Conservation (phyloP, 306 rosid species). For the Senna tora region DNA sequence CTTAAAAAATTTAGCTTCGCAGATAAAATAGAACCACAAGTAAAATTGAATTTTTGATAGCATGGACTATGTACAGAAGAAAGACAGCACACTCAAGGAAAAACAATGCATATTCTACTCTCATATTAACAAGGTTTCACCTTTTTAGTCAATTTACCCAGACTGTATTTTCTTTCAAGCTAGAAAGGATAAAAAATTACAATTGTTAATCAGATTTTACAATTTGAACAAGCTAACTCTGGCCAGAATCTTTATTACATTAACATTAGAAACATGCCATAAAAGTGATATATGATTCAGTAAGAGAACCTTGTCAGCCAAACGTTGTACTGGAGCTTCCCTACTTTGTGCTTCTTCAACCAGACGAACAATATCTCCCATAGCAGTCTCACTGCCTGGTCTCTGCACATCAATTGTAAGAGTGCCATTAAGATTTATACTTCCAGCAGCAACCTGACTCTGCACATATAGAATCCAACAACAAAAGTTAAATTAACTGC, state of each 20-base stretch:
- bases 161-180: slow-evolving; percentile 16
- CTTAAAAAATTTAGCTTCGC: neutral
- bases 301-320: slow-evolving; percentile 91
- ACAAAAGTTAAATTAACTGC: slow-evolving; percentile 28
- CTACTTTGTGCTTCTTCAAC: slow-evolving; percentile 95
- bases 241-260: slow-evolving; percentile 12
- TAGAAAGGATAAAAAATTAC: neutral
- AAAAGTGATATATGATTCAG: slow-evolving; percentile 26
- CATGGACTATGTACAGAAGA: neutral
- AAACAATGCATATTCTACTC: neutral
- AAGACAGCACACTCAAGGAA: neutral
- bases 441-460: slow-evolving; percentile 97
- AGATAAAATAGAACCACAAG: neutral
- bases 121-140: slow-evolving; percentile 12
- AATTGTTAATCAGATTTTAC: neutral
- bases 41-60: neutral
- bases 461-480: slow-evolving; percentile 44
- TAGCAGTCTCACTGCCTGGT: slow-evolving; percentile 91
- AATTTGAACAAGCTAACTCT: slow-evolving; percentile 8
- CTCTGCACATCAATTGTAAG: slow-evolving; percentile 85
- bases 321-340: slow-evolving; percentile 95
- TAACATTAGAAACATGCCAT: slow-evolving; percentile 24
- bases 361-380: slow-evolving; percentile 88
- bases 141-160: slow-evolving; percentile 15
- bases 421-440: slow-evolving; percentile 95